Base-by-base conservation (phyloP, 164 flowering plant genomes). In the Platanus orientalis region DNA sequence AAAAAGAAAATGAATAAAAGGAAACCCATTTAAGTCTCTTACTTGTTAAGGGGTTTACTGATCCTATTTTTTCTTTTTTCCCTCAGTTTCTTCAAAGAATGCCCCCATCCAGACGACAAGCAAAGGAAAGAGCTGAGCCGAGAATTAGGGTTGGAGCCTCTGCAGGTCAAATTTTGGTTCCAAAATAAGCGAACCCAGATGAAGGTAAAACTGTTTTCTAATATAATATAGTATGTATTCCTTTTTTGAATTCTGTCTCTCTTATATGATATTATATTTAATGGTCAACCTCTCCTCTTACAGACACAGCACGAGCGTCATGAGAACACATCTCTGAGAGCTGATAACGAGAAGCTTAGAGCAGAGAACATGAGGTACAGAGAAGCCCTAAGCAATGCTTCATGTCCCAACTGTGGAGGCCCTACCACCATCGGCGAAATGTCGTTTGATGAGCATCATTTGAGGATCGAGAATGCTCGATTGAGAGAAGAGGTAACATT, bases 101-200 rank as follows among this genome's bases (percentile, higher is more conserved):
- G 92, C 67, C 95, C 95, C 39, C 98, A 92, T 65, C 98, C 96
- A 1, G 98, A 89, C 70, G 98, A 89, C 59, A 92, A 92, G 81
- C 92, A 89, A 74, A 83, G 98, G 73, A 92, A 86, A 70, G 96
- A 89, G 77, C 74, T 92, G 23, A 79, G 96, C 62, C 84, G 93
- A 17, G 81, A 86, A 54, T 66, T 92, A 62, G 86, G 82, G 59
- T 68, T 92, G 21, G 95, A 84, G 71, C 98, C 96, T 54, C 67
- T 89, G 34, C 98, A 92, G 71, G 78, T 92, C 59, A 92, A 92
- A 44, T 92, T 92, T 76, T 92, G 98, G 98, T 92, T 92, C 75
- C 96, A 92, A 75, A 92, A 92, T 75, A 92, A 90, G 71, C 88
- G 98, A 47, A 92, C 98, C 25, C 96, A 92, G 72, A 86, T 88